Evolutionary conservation across 129 eudicot genomes (phyloP), one percentile per base, ranked within the genome.

Genomic region (Dittrichia graveolens): DNA sequence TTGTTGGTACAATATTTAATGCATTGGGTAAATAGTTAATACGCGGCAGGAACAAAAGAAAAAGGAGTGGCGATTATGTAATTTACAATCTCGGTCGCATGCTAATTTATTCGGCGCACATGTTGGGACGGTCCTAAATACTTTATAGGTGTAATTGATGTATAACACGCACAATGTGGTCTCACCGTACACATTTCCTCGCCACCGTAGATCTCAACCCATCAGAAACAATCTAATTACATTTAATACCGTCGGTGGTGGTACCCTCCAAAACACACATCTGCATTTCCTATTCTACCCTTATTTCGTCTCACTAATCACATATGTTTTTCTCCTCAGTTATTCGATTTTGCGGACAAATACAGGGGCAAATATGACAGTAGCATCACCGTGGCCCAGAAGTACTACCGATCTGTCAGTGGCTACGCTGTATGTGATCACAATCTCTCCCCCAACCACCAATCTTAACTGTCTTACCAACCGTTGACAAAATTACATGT

Each of bases 291-390:
- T 8, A 7, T 62, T 52, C 53, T 71, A 62, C 73, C 82, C 82
- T 42, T 53, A 1, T 10, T 7, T 4, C 3, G 46, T 61, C 48
- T 61, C 24, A 16, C 82, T 78, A 71, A 78, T 50, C 52, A 5
- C 67, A 15, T 7, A 35, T 44, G 6, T 44, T 67, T 42, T 18
- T 18, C 0, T 40, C 9, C 69, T 71, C 86, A 89, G 96, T 72
- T 89, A 42, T 89, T 89, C 68, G 90, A 87, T 79, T 89, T 89
- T 75, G 96, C 83, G 8, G 93, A 89, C 75, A 86, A 86, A 66
- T 84, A 54, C 65, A 86, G 92, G 79, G 97, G 97, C 8, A 88
- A 78, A 73, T 91, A 91, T 11, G 92, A 91, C 56, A 61, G 46
- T 6, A 85, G 89, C 39, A 76, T 91, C 11, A 74, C 55, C n/a